These are phyloP conservation scores for Kurtzmaniella natalensis DNA, from an alignment of 1,139 yeast genomes.

Conservation along the genomic window DNA sequence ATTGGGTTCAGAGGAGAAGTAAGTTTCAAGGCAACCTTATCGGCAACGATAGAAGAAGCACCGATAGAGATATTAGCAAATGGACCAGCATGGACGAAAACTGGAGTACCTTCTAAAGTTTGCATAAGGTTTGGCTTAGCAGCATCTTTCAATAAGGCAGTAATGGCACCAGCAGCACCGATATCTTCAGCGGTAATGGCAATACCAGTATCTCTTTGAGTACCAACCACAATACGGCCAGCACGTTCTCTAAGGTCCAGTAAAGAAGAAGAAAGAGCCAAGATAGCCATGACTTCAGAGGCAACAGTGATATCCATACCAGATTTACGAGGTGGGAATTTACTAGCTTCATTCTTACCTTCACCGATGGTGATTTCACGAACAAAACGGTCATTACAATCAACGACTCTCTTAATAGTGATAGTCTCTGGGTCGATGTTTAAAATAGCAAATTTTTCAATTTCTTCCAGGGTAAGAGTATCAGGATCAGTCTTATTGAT, in stretches of 20 bases:
- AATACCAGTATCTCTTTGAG: slow-evolving; percentile 50
- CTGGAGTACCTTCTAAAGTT: slow-evolving; percentile 82
- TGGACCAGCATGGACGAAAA: slow-evolving; percentile 82
- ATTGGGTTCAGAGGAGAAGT: slow-evolving; percentile 46
- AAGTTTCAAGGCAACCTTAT: slow-evolving; percentile 65
- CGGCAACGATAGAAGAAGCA: slow-evolving; percentile 78
- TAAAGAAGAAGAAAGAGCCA: slow-evolving; percentile 65
- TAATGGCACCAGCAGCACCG: slow-evolving; percentile 77
- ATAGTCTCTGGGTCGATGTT: slow-evolving; percentile 71
- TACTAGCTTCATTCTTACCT: slow-evolving; percentile 65
- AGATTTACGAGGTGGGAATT: slow-evolving; percentile 64
- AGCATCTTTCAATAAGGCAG: slow-evolving; percentile 77
- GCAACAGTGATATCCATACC: slow-evolving; percentile 86
- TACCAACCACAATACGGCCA: slow-evolving; percentile 68
- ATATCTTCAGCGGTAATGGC: slow-evolving; percentile 78
- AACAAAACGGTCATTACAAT: slow-evolving; percentile 73
- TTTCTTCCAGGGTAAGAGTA: slow-evolving; percentile 62
- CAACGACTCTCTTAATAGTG: slow-evolving; percentile 75
- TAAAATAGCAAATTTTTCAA: slow-evolving; percentile 56
- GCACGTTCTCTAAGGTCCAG: slow-evolving; percentile 66
- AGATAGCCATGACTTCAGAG: slow-evolving; percentile 76
- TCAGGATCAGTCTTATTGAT: slow-evolving; percentile 66
- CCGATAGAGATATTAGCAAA: slow-evolving; percentile 85
- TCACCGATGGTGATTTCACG: slow-evolving; percentile 73
- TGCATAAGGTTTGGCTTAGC: slow-evolving; percentile 83